Evolutionary conservation across 2,329 filamentous ascomycete genomes (phyloP), one percentile per base, ranked within the genome.

Genomic region (Aspergillus sclerotialis): DNA sequence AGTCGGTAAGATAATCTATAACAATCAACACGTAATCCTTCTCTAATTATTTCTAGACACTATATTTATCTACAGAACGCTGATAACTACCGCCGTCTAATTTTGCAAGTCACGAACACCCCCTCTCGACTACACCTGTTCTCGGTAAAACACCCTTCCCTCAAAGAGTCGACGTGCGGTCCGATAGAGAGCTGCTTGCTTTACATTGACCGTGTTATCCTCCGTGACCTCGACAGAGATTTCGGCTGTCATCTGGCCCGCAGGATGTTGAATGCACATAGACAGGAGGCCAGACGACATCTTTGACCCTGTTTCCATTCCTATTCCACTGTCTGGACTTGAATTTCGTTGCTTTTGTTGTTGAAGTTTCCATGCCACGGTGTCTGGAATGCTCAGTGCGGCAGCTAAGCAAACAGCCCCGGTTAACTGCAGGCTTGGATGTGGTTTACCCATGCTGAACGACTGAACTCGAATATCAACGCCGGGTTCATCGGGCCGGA

Each of bases 401-500:
- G 45, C 43, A 1, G 41, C 48, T 7, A 56, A 28, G 25, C 49
- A 53, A 3, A 56, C 45, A 5, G 52, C 52, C 4, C 52, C 50
- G 1, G 53, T 54, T 10, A 55, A 30, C 25, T 53, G 53, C 0
- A 56, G 37, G 28, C 46, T 55, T 1, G 48, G 28, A 39, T 56
- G 52, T 0, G 36, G 36, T 7, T 49, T 48, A 1, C 52, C 50
- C 44, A 55, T 46, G 16, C 39, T 48, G 21, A 48, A 56, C 1
- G 51, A 37, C 3, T 43, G 37, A 2, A 55, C 42, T 3, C 41
- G 12, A 9, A 52, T 32, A 34, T 52, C 67, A 2, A 35, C 32
- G 0, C 23, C 19, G 9, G 75, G 76, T 0, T 69, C 61, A 0
- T 70, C 63, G 1, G 71, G 76, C 1, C 66, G 63, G 24, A 70